Evolutionary conservation across 805 yeast genomes (phyloP), one percentile per base, ranked within the genome.

Genomic region (Saturnispora diversa): DNA sequence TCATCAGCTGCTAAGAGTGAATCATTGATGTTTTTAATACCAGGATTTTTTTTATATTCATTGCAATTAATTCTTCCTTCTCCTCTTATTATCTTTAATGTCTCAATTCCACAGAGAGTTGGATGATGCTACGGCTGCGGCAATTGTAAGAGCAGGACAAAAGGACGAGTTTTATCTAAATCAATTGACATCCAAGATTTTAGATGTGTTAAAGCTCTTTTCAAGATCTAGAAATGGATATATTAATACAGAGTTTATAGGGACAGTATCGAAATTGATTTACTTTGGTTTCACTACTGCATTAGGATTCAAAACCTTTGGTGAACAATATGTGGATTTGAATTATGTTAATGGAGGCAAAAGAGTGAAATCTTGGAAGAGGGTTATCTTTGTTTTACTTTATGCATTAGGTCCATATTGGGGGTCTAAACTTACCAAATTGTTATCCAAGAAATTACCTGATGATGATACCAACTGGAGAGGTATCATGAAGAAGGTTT

Each of bases 271-370:
- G 8, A 77, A 78, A 39, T 57, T 79, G 1, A 32, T 80, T 0
- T 90, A 90, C 54, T 64, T 85, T n/a, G 58, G 70, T 2, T 61
- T 84, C 17, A 90, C 97, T 0, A 88, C 96, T 0, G 61, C 82
- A 11, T 44, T 74, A 5, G 90, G 90, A 0, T 74, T 84, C 2
- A 69, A 90, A 40, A 90, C 97, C 0, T 62, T 92, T 21, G 98
- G 98, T 1, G 97, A 90, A 56, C 97, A 90, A 60, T 90, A 90
- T 59, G 87, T 87, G 11, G 95, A 90, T 58, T 62, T 85, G 40
- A 60, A 76, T 6, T 81, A 83, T 53, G 15, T 21, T 5, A 39
- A 33, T 12, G 6, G 1, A 6, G 37, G 38, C 15, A 53, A 62
- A 31, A 56, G 81, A 5, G 81, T 84, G 0, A 49, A 48, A 30